These are phyloP conservation scores for Ceratocystis eucalypticola DNA, from an alignment of 2,329 filamentous ascomycete species.

Conservation along the genomic window DNA sequence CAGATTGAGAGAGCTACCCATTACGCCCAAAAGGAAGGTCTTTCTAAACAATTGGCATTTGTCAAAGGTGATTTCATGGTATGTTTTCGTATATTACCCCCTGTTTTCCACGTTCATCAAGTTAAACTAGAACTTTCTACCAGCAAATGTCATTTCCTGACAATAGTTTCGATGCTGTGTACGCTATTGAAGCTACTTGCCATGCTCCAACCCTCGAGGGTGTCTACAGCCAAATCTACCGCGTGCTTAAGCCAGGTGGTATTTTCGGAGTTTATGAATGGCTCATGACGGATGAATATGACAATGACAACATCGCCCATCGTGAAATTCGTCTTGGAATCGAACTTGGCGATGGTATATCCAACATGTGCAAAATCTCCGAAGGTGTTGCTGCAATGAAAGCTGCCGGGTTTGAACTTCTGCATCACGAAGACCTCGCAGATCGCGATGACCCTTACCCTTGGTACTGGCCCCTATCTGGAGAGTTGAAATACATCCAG, in stretches of 20 bases:
- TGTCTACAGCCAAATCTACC: conserved; percentile 89
- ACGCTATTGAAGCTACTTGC: conserved; percentile 93
- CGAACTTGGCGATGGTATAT: conserved; percentile 90
- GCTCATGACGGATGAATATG: conserved; percentile 94
- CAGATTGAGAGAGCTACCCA: conserved; percentile 86
- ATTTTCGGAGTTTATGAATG: conserved; percentile 97
- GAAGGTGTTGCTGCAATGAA: conserved; percentile 75
- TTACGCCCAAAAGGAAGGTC: conserved; percentile 69
- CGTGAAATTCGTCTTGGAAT: conserved; percentile 86
- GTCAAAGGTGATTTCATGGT: conserved; percentile 97
- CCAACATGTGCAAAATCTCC: conserved; percentile 84
- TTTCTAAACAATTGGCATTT: conserved; percentile 67
- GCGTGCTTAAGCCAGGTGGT: conserved; percentile 89
- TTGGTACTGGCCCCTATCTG: conserved; percentile 89
- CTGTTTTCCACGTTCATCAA: background rate
- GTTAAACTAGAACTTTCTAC: background rate
- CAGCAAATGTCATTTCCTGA: conserved; percentile 90
- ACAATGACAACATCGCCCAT: conserved; percentile 76
- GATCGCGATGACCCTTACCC: conserved; percentile 60
- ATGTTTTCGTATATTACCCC: conserved; percentile 20
- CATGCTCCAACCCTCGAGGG: conserved; percentile 84
- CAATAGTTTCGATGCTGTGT: conserved; percentile 85
- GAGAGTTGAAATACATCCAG: conserved; percentile 71
- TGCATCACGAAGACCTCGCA: conserved; percentile 77
- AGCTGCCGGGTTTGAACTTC: conserved; percentile 71